Conservation (phyloP, 2,329 filamentous ascomycete genomes). For the Penicillium sumatraense region DNA sequence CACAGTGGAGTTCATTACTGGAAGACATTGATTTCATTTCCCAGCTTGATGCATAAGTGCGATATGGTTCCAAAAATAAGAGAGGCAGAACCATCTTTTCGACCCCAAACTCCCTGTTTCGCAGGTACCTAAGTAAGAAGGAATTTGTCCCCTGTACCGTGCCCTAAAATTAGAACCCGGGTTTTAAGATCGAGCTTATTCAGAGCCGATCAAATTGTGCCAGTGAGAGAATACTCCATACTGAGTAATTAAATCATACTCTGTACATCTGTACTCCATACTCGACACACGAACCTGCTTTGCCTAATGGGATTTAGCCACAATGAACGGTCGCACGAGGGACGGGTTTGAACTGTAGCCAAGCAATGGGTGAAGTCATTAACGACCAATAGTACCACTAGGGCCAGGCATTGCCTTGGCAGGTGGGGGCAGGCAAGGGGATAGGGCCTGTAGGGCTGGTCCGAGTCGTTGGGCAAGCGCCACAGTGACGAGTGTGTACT, state of each 20-base stretch:
- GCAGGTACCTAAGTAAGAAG: no score
- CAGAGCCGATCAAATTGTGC: constrained; percentile 1
- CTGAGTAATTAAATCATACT: no score
- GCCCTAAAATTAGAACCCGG: constrained; percentile 1
- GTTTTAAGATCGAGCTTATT: not conserved
- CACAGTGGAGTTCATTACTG: constrained; percentile 24
- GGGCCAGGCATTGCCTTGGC: constrained; percentile 19
- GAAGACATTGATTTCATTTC: constrained; percentile 22
- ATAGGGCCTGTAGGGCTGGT: constrained; percentile 24
- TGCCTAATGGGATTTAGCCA: not conserved
- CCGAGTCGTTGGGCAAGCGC: constrained; percentile 18
- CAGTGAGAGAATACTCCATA: constrained; percentile 6
- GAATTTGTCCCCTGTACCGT: not conserved
- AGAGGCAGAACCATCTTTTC: not conserved
- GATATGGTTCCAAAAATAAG: no score
- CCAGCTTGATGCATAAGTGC: constrained; percentile 9
- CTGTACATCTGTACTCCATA: not conserved
- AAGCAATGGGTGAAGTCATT: constrained; percentile 16
- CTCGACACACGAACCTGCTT: constrained; percentile 4
- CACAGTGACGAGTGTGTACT: constrained; percentile 10
- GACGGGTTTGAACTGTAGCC: not conserved
- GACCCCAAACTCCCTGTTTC: not conserved
- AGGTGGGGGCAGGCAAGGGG: constrained; percentile 17
- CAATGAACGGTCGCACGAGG: constrained; percentile 3
- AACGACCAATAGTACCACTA: constrained; percentile 3